phyloP scores from a whole-genome alignment of 108 stramenopile species.

The Craspedostauros australis region DNA sequence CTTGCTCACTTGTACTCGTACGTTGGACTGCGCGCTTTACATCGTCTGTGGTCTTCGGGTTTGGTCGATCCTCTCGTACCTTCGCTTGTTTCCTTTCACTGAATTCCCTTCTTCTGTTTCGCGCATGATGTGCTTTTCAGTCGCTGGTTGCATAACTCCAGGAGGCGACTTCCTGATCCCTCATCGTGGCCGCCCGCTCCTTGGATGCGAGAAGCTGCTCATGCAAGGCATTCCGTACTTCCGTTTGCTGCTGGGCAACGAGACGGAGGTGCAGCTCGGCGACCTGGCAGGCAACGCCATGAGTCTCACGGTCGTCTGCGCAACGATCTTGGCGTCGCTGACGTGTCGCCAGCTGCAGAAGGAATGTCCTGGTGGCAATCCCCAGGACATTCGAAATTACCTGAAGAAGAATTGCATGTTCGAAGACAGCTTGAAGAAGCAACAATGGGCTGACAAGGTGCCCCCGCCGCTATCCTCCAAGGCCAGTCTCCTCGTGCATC shows the following conservation, averaged over 20 bases:
- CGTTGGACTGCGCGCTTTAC: no score
- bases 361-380: slow-evolving; percentile 1
- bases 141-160: slow-evolving; percentile 68
- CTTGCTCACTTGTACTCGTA: no score
- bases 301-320: slow-evolving; percentile 65
- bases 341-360: slow-evolving; percentile 40
- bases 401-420: background rate
- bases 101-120: no score
- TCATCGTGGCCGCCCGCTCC: slow-evolving; percentile 48
- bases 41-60: no score
- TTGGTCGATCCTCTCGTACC: no score
- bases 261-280: slow-evolving; percentile 72
- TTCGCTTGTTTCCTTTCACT: no score
- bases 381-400: background rate
- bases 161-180: slow-evolving; percentile 72
- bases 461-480: background rate
- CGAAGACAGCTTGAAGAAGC: background rate
- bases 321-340: slow-evolving; percentile 59
- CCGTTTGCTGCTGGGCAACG: slow-evolving; percentile 55
- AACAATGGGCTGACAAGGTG: background rate
- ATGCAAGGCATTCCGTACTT: slow-evolving; percentile 77
- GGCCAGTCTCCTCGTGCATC: background rate
- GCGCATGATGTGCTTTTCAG: no score
- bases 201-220: slow-evolving; percentile 73
- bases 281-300: slow-evolving; percentile 84